Conservation (phyloP, 352 stramenopile genomes). For the Phytophthora ramorum region DNA sequence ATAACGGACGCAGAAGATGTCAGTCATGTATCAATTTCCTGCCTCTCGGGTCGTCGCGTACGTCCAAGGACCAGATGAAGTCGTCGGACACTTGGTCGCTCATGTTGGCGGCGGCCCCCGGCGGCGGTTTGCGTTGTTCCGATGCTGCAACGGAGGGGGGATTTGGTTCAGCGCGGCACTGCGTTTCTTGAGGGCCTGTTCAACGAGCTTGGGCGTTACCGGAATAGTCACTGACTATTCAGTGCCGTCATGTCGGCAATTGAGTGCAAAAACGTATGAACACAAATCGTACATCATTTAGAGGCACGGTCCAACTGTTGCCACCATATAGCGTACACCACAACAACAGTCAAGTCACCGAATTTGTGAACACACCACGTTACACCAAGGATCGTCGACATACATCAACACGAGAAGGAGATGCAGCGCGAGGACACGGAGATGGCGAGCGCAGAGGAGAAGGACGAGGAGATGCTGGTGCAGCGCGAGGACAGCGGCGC, state of each 20-base stretch:
- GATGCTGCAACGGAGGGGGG: slow-evolving; percentile 4
- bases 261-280: not conserved
- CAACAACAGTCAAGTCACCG: not conserved
- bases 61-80: slow-evolving; percentile 73
- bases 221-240: slow-evolving; percentile 37
- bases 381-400: slow-evolving; percentile 21
- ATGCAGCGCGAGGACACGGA: slow-evolving; percentile 73
- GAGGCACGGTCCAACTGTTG: not conserved
- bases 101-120: slow-evolving; percentile 28
- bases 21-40: not conserved
- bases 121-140: not conserved
- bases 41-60: slow-evolving; percentile 31
- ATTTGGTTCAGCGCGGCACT: slow-evolving; percentile 20
- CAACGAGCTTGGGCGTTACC: slow-evolving; percentile 33
- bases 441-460: slow-evolving; percentile 57
- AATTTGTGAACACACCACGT: not conserved
- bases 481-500: slow-evolving; percentile 52
- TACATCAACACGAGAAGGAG: slow-evolving; percentile 19
- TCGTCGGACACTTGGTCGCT: slow-evolving; percentile 72
- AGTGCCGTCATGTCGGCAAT: slow-evolving; percentile 34
- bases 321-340: not conserved
- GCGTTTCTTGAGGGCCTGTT: slow-evolving; percentile 18
- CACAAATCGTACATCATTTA: not conserved
- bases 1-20: slow-evolving; percentile 11
- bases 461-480: slow-evolving; percentile 52